A percentile compares a stretch with the other conserved stretches of the same genome.
These are phyloP conservation scores for Cladosporium phlei DNA, from an alignment of 2,329 filamentous ascomycete genomes.

Conservation along the genomic window DNA sequence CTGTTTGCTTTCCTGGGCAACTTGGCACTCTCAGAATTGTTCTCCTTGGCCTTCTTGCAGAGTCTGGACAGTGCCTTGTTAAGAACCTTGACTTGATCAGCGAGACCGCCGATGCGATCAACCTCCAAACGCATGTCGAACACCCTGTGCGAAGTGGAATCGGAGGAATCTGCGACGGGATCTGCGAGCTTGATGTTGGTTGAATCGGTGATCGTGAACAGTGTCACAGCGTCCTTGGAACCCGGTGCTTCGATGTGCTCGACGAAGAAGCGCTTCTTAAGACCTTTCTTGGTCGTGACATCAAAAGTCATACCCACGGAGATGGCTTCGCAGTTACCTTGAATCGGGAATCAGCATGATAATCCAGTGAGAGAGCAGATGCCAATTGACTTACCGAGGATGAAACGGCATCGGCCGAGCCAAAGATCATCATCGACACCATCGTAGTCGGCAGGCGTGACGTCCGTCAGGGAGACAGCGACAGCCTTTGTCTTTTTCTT, in stretches of 20 bases:
- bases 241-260: slow-evolving; percentile 46
- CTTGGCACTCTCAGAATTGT: background rate
- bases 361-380: slow-evolving; percentile 28
- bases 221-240: slow-evolving; percentile 17
- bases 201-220: slow-evolving; percentile 21
- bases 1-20: slow-evolving; percentile 38
- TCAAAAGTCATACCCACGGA: slow-evolving; percentile 68
- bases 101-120: slow-evolving; percentile 62
- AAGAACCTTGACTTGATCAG: slow-evolving; percentile 58
- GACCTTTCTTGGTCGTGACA: slow-evolving; percentile 51
- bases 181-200: slow-evolving; percentile 20
- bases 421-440: slow-evolving; percentile 32
- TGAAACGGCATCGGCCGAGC: slow-evolving; percentile 23
- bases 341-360: background rate
- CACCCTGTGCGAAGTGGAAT: slow-evolving; percentile 9
- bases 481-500: slow-evolving; percentile 51
- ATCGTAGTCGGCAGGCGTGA: slow-evolving; percentile 37
- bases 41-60: slow-evolving; percentile 7
- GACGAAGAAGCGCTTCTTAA: slow-evolving; percentile 59
- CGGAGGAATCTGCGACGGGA: slow-evolving; percentile 4
- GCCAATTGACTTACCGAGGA: slow-evolving; percentile 20
- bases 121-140: slow-evolving; percentile 20
- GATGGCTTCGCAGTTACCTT: slow-evolving; percentile 62
- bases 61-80: slow-evolving; percentile 57
- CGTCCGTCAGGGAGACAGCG: slow-evolving; percentile 57